Conservation (phyloP, 2,329 filamentous ascomycete species). For the Aplosporella prunicola region DNA sequence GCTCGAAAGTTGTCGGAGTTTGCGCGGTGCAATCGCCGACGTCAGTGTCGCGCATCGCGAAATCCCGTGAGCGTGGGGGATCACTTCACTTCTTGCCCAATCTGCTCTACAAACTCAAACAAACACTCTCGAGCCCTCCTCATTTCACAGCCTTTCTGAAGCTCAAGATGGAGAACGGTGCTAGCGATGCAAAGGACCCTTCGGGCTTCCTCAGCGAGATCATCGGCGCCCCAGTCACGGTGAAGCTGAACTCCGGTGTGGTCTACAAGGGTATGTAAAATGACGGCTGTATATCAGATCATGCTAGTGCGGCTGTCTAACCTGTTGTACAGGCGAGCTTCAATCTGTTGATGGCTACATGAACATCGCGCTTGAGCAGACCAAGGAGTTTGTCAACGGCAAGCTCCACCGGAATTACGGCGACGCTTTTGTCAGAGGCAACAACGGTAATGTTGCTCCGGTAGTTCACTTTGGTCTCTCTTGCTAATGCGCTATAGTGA, state of each 20-base stretch:
- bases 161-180: constrained; percentile 63
- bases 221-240: constrained; percentile 85
- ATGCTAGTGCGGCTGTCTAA: no score
- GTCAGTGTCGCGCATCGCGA: no score
- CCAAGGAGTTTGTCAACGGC: constrained; percentile 82
- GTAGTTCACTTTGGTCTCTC: neutral
- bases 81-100: neutral
- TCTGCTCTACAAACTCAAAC: neutral
- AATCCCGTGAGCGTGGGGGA: constrained; percentile 6
- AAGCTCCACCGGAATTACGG: constrained; percentile 75
- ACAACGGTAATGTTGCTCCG: constrained; percentile 64
- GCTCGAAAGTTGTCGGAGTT: constrained; percentile 9
- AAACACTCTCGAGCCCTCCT: no score
- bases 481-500: constrained; percentile 12
- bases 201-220: constrained; percentile 90
- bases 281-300: constrained; percentile 3
- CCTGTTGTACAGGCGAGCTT: constrained; percentile 60
- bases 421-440: constrained; percentile 90
- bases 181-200: constrained; percentile 75
- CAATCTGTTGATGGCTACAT: constrained; percentile 98
- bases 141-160: neutral
- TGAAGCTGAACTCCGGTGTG: constrained; percentile 97
- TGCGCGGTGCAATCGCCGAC: constrained; percentile 5
- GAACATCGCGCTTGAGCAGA: constrained; percentile 98
- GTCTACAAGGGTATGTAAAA: constrained; percentile 73